Percentiles rank a stretch among this genome's conserved stretches.
Evolutionary conservation across 2,329 filamentous ascomycete genomes (phyloP).

Genomic region (Macrophomina phaseolina): DNA sequence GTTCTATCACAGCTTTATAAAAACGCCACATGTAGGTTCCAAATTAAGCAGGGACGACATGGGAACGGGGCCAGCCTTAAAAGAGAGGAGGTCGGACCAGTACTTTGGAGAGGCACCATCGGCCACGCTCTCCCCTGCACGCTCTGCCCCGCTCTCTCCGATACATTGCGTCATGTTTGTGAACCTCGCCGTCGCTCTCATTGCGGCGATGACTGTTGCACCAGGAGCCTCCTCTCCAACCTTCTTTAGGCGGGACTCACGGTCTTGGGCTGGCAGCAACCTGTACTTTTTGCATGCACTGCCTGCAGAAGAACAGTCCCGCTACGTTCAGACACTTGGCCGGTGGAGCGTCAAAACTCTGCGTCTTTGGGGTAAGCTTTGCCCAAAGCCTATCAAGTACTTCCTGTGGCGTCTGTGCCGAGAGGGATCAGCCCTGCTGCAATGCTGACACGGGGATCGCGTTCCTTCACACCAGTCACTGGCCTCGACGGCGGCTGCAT

Average conservation of each 20-base stretch:
- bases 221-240: background rate
- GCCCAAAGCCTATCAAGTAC: too few species aligned
- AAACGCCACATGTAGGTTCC: too few species aligned
- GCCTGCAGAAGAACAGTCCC: constrained; percentile 32
- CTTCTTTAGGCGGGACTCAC: background rate
- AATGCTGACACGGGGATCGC: background rate
- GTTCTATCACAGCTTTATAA: too few species aligned
- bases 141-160: background rate
- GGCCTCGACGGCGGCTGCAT: constrained; percentile 32
- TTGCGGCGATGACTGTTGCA: background rate
- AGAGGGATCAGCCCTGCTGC: background rate
- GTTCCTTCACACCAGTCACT: constrained; percentile 23
- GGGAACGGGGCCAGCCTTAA: too few species aligned
- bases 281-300: constrained; percentile 40
- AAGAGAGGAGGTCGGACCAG: too few species aligned
- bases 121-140: too few species aligned
- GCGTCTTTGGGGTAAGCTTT: constrained; percentile 39
- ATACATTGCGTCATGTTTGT: background rate
- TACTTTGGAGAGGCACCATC: too few species aligned
- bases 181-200: background rate
- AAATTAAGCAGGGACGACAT: too few species aligned
- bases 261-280: constrained; percentile 39
- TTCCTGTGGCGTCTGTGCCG: too few species aligned
- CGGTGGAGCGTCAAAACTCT: constrained; percentile 38
- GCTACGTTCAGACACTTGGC: constrained; percentile 39